Evolutionary conservation across 768 basidiomycete genomes (phyloP).

Genomic region (Agaricus blazei): DNA sequence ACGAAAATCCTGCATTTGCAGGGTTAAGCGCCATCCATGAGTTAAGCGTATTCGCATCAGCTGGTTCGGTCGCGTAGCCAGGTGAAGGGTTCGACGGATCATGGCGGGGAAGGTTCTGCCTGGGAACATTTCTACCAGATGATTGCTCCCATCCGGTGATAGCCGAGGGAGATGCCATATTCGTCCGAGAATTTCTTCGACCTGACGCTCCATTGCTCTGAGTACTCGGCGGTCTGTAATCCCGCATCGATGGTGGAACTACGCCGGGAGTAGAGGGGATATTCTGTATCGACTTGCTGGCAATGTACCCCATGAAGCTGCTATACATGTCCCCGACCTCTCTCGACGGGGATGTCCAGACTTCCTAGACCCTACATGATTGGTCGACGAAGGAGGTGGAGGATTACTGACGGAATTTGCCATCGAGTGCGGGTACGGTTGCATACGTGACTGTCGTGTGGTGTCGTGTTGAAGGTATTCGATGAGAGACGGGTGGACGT

Average conservation of each 20-base stretch:
- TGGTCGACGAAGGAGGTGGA: background rate
- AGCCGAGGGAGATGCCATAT: constrained; percentile 1
- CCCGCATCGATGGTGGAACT: constrained; percentile 5
- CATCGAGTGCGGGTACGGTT: background rate
- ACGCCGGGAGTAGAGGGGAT: constrained; percentile 5
- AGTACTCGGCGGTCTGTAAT: constrained; percentile 6
- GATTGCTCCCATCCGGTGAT: constrained; percentile 5
- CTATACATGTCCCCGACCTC: constrained; percentile 20
- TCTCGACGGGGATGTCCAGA: constrained; percentile 2
- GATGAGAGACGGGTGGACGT: constrained; percentile 27
- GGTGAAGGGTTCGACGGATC: background rate
- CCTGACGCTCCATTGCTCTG: background rate
- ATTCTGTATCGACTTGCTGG: constrained; percentile 14
- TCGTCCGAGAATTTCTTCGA: no score
- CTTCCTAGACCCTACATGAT: no score
- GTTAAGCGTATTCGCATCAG: constrained; percentile 1
- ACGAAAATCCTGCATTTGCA: background rate
- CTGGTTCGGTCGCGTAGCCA: background rate
- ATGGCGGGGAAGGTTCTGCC: background rate
- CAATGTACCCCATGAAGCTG: constrained; percentile 19
- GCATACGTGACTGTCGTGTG: constrained; percentile 12
- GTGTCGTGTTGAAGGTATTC: constrained; percentile 27
- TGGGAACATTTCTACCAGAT: background rate
- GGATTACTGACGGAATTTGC: background rate
- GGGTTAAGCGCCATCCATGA: constrained; percentile 9